Percentiles rank a stretch among this genome's conserved stretches.
Conservation (phyloP, 2,329 filamentous ascomycete species). For the Trichoderma koningii region DNA sequence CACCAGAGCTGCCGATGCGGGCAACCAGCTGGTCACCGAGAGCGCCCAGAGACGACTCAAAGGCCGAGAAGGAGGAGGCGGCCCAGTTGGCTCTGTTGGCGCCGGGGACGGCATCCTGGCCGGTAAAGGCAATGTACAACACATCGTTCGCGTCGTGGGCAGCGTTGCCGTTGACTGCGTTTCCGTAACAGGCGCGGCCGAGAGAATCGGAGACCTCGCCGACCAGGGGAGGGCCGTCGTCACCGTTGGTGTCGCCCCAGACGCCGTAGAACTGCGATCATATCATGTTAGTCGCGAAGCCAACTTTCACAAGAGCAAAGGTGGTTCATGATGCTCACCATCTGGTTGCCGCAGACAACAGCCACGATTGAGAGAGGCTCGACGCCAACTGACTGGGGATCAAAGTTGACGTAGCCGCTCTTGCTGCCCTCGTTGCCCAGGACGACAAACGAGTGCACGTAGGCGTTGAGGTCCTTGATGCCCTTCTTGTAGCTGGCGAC, state of each 20-base stretch:
- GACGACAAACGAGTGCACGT: slow-evolving; percentile 56
- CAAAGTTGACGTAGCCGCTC: slow-evolving; percentile 41
- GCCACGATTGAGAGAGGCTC: slow-evolving; percentile 56
- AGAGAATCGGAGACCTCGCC: slow-evolving; percentile 58
- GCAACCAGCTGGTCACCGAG: slow-evolving; percentile 51
- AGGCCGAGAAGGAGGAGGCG: slow-evolving; percentile 47
- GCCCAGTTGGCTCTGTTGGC: slow-evolving; percentile 54
- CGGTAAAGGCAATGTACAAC: slow-evolving; percentile 60
- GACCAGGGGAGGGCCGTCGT: slow-evolving; percentile 46
- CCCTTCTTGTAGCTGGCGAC: slow-evolving; percentile 42
- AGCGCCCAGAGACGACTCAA: slow-evolving; percentile 45
- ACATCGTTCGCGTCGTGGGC: slow-evolving; percentile 54
- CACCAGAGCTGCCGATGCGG: slow-evolving; percentile 33
- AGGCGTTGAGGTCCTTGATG: slow-evolving; percentile 50
- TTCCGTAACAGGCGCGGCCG: slow-evolving; percentile 56
- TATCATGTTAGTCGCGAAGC: background rate
- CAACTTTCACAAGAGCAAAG: no score
- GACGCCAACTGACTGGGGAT: slow-evolving; percentile 46
- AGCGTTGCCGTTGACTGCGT: slow-evolving; percentile 47
- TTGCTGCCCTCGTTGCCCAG: slow-evolving; percentile 51
- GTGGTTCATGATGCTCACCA: slow-evolving; percentile 37
- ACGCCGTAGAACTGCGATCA: slow-evolving; percentile 52
- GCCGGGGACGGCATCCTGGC: slow-evolving; percentile 56
- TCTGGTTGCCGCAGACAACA: slow-evolving; percentile 53
- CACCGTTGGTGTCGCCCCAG: slow-evolving; percentile 61